Evolutionary conservation across 495 filamentous ascomycete species (phyloP).

Genomic region (Hyphodiscus hymeniophilus): DNA sequence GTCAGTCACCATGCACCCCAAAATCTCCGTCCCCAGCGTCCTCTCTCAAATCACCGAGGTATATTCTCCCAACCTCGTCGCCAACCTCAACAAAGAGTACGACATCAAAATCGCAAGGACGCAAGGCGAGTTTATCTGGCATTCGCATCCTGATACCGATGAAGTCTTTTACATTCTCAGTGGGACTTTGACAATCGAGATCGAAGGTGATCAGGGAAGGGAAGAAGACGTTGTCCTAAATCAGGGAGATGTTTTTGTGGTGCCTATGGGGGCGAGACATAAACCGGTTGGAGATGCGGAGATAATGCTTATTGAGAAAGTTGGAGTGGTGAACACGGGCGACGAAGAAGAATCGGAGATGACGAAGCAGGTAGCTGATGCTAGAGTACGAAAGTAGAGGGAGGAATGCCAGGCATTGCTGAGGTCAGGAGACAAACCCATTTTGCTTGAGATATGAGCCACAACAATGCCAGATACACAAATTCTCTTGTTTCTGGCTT

Average conservation of each 20-base stretch:
- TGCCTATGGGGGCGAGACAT: not conserved
- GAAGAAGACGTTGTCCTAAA: not conserved
- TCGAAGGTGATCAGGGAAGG: constrained; percentile 10
- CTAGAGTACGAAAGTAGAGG: not conserved
- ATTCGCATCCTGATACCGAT: constrained; percentile 30
- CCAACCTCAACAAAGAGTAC: constrained; percentile 22
- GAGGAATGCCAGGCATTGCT: not conserved
- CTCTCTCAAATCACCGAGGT: not conserved
- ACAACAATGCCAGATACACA: no score
- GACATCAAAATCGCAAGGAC: constrained; percentile 30
- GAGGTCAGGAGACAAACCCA: no score
- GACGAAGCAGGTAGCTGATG: constrained; percentile 1
- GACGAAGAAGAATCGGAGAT: not conserved
- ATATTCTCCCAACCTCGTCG: constrained; percentile 20
- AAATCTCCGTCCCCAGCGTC: not conserved
- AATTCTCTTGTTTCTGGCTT: no score
- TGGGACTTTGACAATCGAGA: constrained; percentile 23
- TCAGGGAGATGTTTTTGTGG: constrained; percentile 4
- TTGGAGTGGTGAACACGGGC: constrained; percentile 2
- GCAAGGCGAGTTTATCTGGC: constrained; percentile 29
- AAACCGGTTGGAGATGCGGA: constrained; percentile 4
- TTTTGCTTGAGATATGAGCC: no score
- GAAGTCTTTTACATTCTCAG: constrained; percentile 30
- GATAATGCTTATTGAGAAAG: constrained; percentile 5
- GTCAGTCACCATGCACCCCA: not conserved